Conservation (phyloP, 1,284 basidiomycete species). For the Sanghuangporus weigelae region DNA sequence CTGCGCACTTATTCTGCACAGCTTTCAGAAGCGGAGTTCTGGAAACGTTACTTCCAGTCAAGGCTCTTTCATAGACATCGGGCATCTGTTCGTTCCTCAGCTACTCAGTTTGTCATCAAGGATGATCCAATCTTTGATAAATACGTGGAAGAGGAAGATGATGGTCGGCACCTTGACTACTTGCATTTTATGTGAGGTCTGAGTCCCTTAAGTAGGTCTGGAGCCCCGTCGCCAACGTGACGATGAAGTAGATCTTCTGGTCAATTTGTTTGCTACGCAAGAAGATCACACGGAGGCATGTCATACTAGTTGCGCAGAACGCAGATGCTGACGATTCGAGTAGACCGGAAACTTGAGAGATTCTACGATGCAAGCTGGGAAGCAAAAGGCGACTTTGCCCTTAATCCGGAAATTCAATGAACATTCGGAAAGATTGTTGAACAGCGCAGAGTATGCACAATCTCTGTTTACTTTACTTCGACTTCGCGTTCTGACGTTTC, state of each 20-base stretch:
- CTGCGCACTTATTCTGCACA: constrained; percentile 27
- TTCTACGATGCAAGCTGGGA: constrained; percentile 93
- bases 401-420: constrained; percentile 97
- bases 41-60: constrained; percentile 95
- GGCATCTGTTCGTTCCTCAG: constrained; percentile 85
- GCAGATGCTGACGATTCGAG: neutral
- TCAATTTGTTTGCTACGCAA: constrained; percentile 84
- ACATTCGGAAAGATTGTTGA: constrained; percentile 86
- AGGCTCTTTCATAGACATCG: constrained; percentile 93
- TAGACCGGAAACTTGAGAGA: constrained; percentile 87
- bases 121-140: constrained; percentile 94
- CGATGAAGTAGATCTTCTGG: constrained; percentile 70
- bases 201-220: constrained; percentile 45
- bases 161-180: constrained; percentile 51
- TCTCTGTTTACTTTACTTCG: constrained; percentile 1
- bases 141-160: constrained; percentile 92
- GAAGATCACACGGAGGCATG: constrained; percentile 88
- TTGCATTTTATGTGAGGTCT: neutral
- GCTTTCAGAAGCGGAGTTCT: constrained; percentile 89
- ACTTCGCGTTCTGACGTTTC: constrained; percentile 3
- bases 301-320: neutral
- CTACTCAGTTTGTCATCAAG: constrained; percentile 78
- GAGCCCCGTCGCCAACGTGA: constrained; percentile 72
- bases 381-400: constrained; percentile 81
- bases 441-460: constrained; percentile 59